phyloP scores from a whole-genome alignment of 192 early-diverging fungal genomes.

The Phlyctochytrium arcticum region DNA sequence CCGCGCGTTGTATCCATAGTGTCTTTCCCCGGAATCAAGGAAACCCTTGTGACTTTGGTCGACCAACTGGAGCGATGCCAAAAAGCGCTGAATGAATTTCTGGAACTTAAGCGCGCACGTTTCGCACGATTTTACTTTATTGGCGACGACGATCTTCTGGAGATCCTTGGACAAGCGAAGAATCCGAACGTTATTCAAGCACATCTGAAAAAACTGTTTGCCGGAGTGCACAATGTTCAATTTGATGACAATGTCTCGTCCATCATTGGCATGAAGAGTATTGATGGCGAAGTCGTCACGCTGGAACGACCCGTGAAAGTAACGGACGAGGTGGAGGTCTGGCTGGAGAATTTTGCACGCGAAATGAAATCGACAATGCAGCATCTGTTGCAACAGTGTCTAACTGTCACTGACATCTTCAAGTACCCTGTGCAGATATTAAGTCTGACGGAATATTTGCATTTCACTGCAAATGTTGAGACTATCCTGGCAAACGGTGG shows the following conservation, averaged over 20 bases:
- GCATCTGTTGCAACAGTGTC: slow-evolving; percentile 36
- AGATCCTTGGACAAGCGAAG: slow-evolving; percentile 56
- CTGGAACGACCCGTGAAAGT: slow-evolving; percentile 42
- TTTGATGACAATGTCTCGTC: slow-evolving; percentile 36
- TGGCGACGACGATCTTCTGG: slow-evolving; percentile 57
- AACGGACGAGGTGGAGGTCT: slow-evolving; percentile 49
- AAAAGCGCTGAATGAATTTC: slow-evolving; percentile 57
- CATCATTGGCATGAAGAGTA: slow-evolving; percentile 51
- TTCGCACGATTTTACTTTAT: slow-evolving; percentile 61
- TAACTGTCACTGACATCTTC: slow-evolving; percentile 40
- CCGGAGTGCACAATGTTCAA: slow-evolving; percentile 50
- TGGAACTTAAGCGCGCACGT: slow-evolving; percentile 46
- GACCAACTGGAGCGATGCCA: slow-evolving; percentile 60
- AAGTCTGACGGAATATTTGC: slow-evolving; percentile 41
- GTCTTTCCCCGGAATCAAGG: slow-evolving; percentile 32
- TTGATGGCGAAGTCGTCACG: slow-evolving; percentile 48
- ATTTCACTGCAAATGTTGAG: slow-evolving; percentile 50
- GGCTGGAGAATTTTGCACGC: slow-evolving; percentile 47
- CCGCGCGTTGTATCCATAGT: slow-evolving; percentile 42
- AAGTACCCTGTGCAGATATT: slow-evolving; percentile 51
- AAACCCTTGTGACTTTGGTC: slow-evolving; percentile 36
- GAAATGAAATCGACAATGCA: slow-evolving; percentile 51
- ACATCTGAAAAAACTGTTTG: slow-evolving; percentile 59
- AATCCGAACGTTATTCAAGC: slow-evolving; percentile 57
- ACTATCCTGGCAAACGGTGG: slow-evolving; percentile 32